A percentile compares a stretch with the other conserved stretches of the same genome.
Conservation (phyloP, 2,329 filamentous ascomycete species). For the Phialemoniopsis sp. region DNA sequence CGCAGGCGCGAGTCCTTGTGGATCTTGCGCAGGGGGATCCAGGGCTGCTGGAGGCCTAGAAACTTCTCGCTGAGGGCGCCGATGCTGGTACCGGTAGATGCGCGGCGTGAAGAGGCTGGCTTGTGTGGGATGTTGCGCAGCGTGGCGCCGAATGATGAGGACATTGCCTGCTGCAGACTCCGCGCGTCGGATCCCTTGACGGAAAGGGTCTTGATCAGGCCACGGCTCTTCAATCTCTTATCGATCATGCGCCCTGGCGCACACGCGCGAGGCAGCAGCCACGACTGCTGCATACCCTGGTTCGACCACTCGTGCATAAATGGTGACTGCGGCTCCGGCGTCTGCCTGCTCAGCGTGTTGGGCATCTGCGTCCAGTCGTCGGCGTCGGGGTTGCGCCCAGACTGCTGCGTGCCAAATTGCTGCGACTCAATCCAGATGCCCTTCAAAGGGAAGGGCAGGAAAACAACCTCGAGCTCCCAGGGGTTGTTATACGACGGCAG, state of each 20-base stretch:
- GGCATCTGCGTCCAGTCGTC: conserved; percentile 55
- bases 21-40: conserved; percentile 74
- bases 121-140: conserved; percentile 33
- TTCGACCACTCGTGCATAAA: conserved; percentile 42
- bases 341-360: conserved; percentile 38
- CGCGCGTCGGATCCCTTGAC: conserved; percentile 61
- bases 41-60: conserved; percentile 61
- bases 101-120: conserved; percentile 24
- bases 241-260: conserved; percentile 59
- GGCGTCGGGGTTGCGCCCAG: conserved; percentile 17
- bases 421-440: conserved; percentile 48
- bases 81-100: conserved; percentile 9
- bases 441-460: conserved; percentile 64
- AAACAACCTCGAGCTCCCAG: conserved; percentile 73
- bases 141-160: conserved; percentile 56
- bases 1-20: conserved; percentile 69
- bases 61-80: conserved; percentile 31
- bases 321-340: conserved; percentile 42
- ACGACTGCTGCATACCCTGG: conserved; percentile 46
- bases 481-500: conserved; percentile 59
- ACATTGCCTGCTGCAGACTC: conserved; percentile 62
- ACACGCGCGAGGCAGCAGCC: conserved; percentile 67
- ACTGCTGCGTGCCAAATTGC: conserved; percentile 37
- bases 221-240: conserved; percentile 69
- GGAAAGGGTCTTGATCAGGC: conserved; percentile 61